A percentile compares a stretch with the other conserved stretches of the same genome.
These are phyloP conservation scores for Lumnitzera littorea DNA, from an alignment of 345 rosid genomes.

Conservation along the genomic window DNA sequence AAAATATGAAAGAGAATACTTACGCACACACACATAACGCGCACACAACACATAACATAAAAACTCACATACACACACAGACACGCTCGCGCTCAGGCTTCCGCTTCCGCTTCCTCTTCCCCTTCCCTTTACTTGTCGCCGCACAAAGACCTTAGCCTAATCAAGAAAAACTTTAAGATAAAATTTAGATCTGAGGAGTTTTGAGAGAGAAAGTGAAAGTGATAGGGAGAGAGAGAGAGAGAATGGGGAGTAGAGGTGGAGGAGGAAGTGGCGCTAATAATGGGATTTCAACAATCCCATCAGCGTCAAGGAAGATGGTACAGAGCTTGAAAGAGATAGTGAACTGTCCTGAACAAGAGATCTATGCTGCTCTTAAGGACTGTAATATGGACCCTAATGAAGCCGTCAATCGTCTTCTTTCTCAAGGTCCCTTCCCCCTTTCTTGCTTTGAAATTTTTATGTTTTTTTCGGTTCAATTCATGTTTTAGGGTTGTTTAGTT, in stretches of 20 bases:
- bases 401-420: constrained; percentile 86
- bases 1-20: too few species aligned
- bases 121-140: too few species aligned
- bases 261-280: constrained; percentile 47
- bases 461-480: constrained; percentile 3
- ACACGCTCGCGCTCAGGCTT: too few species aligned
- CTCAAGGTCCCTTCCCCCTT: constrained; percentile 52
- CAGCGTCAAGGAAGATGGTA: constrained; percentile 73
- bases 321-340: constrained; percentile 95
- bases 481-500: not conserved
- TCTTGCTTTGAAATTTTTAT: too few species aligned
- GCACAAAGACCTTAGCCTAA: too few species aligned
- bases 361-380: constrained; percentile 91
- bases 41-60: too few species aligned
- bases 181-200: constrained; percentile 2
- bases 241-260: constrained; percentile 36
- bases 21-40: too few species aligned
- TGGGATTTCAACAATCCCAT: constrained; percentile 65
- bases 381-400: constrained; percentile 99
- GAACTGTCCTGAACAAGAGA: constrained; percentile 88
- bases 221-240: not conserved
- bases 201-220: not conserved
- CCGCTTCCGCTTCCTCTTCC: too few species aligned
- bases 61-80: too few species aligned
- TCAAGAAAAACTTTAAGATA: not conserved